Conservation (phyloP, 352 stramenopile species). For the Plasmopara halstedii region DNA sequence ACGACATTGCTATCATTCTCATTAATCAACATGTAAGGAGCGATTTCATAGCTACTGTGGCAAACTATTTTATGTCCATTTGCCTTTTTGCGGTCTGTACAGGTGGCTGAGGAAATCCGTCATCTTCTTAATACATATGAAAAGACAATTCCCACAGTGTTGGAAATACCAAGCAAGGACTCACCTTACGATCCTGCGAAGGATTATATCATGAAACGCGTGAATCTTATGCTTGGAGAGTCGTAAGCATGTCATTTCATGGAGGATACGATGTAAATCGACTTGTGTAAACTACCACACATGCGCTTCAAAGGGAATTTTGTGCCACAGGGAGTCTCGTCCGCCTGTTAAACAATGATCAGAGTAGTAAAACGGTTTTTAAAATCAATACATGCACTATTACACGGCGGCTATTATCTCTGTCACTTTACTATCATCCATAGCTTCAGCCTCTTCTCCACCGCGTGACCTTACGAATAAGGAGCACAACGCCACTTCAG, state of each 20-base stretch:
- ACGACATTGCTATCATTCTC: conserved; percentile 98
- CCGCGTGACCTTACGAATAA: conserved; percentile 7
- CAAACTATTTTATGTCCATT: neutral
- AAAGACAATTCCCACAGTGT: conserved; percentile 96
- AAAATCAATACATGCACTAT: conserved; percentile 36
- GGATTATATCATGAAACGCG: conserved; percentile 99
- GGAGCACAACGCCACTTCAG: conserved; percentile 4
- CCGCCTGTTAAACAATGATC: neutral
- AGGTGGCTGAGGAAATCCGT: conserved; percentile 96
- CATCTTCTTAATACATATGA: conserved; percentile 97
- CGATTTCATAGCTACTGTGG: neutral
- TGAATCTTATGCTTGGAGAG: conserved; percentile 90
- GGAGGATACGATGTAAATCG: neutral
- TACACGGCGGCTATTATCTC: conserved; percentile 20
- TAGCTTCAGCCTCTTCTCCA: conserved; percentile 12
- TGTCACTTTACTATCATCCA: conserved; percentile 16
- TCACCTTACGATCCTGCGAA: conserved; percentile 94
- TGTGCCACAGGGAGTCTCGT: neutral
- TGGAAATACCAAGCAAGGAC: conserved; percentile 98
- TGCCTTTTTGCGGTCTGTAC: neutral
- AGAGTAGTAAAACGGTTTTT: conserved; percentile 2
- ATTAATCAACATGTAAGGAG: conserved; percentile 96
- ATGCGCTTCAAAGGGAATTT: conserved; percentile 3
- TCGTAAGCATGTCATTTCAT: conserved; percentile 14
- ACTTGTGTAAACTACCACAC: conserved; percentile 11